A percentile compares a stretch with the other conserved stretches of the same genome.
Conservation (phyloP, 1,139 yeast species). For the Chernovozyma aurita region DNA sequence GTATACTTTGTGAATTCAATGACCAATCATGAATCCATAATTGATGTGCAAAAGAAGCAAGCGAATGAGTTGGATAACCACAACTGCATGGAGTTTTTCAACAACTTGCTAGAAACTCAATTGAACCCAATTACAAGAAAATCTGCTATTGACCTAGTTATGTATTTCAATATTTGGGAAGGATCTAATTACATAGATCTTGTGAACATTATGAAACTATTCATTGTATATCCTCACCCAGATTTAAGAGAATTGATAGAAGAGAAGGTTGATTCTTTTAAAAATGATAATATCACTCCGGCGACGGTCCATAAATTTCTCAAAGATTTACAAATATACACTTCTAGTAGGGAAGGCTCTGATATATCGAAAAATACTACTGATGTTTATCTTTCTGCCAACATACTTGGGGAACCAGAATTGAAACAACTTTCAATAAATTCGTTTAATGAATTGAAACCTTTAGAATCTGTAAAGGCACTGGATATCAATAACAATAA, state of each 20-base stretch:
- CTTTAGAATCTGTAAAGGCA: slow-evolving; percentile 5
- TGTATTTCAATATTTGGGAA: slow-evolving; percentile 30
- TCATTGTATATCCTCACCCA: slow-evolving; percentile 33
- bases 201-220: slow-evolving; percentile 28
- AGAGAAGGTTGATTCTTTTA: slow-evolving; percentile 13
- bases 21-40: slow-evolving; percentile 11
- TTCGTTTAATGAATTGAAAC: slow-evolving; percentile 15
- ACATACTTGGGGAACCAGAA: slow-evolving; percentile 21
- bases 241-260: slow-evolving; percentile 10
- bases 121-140: slow-evolving; percentile 8
- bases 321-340: slow-evolving; percentile 22
- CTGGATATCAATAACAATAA: background rate
- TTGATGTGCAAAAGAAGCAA: background rate
- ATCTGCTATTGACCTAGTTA: slow-evolving; percentile 20
- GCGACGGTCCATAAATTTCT: slow-evolving; percentile 16
- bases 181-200: slow-evolving; percentile 22
- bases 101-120: slow-evolving; percentile 11
- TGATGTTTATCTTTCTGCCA: slow-evolving; percentile 29
- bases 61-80: background rate
- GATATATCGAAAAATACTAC: slow-evolving; percentile 21
- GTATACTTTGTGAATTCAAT: slow-evolving; percentile 25
- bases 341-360: too few relatives aligned
- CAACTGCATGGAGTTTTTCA: slow-evolving; percentile 14
- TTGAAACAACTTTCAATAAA: slow-evolving; percentile 18
- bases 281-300: slow-evolving; percentile 11